These are phyloP conservation scores for Castanea mollissima DNA, from an alignment of 306 rosid genomes.

Conservation along the genomic window DNA sequence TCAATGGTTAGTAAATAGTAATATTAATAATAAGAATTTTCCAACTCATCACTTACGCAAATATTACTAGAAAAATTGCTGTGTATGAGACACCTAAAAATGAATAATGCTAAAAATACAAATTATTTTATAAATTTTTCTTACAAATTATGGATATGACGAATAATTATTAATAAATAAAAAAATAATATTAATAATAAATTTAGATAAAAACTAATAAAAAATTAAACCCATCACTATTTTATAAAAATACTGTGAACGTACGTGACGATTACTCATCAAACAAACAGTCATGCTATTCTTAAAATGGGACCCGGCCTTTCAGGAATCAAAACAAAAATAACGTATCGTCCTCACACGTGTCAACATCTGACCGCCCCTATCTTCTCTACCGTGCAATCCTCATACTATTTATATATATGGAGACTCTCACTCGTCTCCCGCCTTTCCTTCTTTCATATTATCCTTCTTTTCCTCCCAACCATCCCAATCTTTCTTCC, in stretches of 20 bases:
- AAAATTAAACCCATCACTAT: accelerated
- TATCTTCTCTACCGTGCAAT: background rate
- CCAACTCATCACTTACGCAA: too few species aligned
- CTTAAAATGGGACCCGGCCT: slow-evolving; percentile 11
- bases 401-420: slow-evolving; percentile 21
- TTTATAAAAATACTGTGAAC: accelerated
- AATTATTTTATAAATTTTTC: too few species aligned
- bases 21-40: too few species aligned
- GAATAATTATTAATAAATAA: too few species aligned
- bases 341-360: slow-evolving; percentile 19
- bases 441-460: slow-evolving; percentile 30
- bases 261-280: too few species aligned
- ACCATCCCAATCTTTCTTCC: slow-evolving; percentile 1
- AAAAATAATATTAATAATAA: accelerated
- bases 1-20: too few species aligned
- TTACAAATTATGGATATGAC: accelerated
- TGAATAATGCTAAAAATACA: too few species aligned
- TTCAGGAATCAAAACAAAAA: background rate
- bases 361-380: slow-evolving; percentile 27
- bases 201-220: accelerated
- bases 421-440: slow-evolving; percentile 18
- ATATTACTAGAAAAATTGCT: too few species aligned
- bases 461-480: slow-evolving; percentile 7
- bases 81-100: accelerated
- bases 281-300: background rate